Evolutionary conservation across 768 basidiomycete species (phyloP).

Genomic region (Pisolithus sp.): DNA sequence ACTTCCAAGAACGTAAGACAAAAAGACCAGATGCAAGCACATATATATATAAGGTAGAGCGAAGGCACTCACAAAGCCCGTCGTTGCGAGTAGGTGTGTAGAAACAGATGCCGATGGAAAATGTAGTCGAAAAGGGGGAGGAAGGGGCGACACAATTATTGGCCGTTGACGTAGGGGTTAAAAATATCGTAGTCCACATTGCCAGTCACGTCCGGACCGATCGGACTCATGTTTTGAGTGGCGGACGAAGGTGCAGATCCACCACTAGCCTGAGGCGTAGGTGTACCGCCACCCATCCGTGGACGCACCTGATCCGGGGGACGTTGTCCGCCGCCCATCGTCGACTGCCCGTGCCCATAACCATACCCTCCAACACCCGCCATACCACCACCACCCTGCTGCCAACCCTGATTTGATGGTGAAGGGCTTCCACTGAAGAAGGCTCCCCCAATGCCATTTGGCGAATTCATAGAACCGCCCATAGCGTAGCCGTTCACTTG

Average conservation of each 20-base stretch:
- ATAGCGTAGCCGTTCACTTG: slow-evolving; percentile 29
- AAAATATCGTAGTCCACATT: slow-evolving; percentile 51
- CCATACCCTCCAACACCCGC: slow-evolving; percentile 19
- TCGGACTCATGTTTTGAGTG: slow-evolving; percentile 34
- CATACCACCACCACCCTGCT: slow-evolving; percentile 21
- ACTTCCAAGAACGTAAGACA: neutral
- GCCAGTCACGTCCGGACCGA: slow-evolving; percentile 34
- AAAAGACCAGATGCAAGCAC: neutral
- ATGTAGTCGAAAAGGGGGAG: too few species aligned
- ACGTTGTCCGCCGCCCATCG: slow-evolving; percentile 17
- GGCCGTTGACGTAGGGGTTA: slow-evolving; percentile 52
- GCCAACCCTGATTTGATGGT: slow-evolving; percentile 23
- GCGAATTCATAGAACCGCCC: slow-evolving; percentile 24
- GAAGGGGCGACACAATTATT: slow-evolving; percentile 16
- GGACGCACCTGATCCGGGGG: slow-evolving; percentile 30
- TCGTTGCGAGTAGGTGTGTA: neutral
- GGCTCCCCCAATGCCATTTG: slow-evolving; percentile 24
- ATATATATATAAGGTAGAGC: slow-evolving; percentile 8
- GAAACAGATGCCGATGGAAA: slow-evolving; percentile 1
- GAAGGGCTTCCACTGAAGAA: slow-evolving; percentile 22
- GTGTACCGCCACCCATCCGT: slow-evolving; percentile 41
- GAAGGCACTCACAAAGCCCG: slow-evolving; percentile 1
- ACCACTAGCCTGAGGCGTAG: slow-evolving; percentile 27
- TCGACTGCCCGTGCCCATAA: slow-evolving; percentile 23
- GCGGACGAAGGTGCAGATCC: neutral